phyloP scores from a whole-genome alignment of 331 rosid genomes.

The Pyrus hybrid region DNA sequence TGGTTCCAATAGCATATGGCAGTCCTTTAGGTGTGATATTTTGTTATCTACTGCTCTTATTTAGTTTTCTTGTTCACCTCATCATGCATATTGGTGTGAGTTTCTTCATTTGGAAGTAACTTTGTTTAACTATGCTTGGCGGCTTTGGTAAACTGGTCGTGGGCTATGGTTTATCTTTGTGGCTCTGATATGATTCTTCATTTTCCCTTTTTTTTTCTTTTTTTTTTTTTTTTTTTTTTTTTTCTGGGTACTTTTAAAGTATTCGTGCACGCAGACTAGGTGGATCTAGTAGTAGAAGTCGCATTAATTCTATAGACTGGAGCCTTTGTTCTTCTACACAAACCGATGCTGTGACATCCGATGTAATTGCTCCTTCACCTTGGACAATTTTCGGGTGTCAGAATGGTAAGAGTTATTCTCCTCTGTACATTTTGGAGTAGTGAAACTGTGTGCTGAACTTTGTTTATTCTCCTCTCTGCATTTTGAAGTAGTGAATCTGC shows the following conservation, averaged over 20 bases:
- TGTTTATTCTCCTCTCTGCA: background rate
- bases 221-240: too few species aligned
- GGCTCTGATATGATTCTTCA: background rate
- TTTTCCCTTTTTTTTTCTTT: background rate
- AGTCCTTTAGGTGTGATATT: slow-evolving; percentile 53
- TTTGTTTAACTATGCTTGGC: background rate
- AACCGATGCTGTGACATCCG: slow-evolving; percentile 41
- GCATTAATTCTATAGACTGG: slow-evolving; percentile 58
- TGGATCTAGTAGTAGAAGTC: slow-evolving; percentile 52
- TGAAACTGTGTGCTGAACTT: background rate
- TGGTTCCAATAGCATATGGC: slow-evolving; percentile 71
- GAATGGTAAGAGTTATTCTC: slow-evolving; percentile 42
- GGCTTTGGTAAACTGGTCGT: background rate
- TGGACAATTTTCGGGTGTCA: slow-evolving; percentile 90
- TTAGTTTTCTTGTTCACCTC: background rate
- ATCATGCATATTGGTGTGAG: background rate
- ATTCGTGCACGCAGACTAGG: slow-evolving; percentile 36
- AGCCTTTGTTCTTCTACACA: slow-evolving; percentile 44
- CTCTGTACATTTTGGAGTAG: slow-evolving; percentile 15
- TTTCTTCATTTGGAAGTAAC: background rate
- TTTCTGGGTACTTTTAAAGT: background rate
- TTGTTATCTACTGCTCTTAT: slow-evolving; percentile 1
- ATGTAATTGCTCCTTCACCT: slow-evolving; percentile 83
- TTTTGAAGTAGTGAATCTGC: slow-evolving; percentile 20
- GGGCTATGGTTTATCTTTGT: background rate